These are phyloP conservation scores for Tulasnella sp. DNA, from an alignment of 768 basidiomycete genomes.

Conservation along the genomic window DNA sequence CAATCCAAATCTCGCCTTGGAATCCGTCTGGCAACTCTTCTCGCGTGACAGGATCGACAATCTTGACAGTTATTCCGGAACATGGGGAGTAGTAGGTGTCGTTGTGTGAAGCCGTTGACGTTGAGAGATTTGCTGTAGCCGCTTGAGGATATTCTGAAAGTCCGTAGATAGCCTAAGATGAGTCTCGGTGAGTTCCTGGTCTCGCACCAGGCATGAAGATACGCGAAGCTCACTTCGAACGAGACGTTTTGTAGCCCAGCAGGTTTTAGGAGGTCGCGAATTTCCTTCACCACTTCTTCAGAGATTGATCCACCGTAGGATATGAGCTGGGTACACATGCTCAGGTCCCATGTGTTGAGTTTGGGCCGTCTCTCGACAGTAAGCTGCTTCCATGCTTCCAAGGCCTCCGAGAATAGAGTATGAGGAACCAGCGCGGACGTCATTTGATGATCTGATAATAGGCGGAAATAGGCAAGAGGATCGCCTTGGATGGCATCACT, in stretches of 20 bases:
- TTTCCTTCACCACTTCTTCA: background rate
- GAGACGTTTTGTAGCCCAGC: background rate
- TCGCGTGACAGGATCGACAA: constrained; percentile 16
- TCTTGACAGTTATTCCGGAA: constrained; percentile 16
- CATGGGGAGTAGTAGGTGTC: background rate
- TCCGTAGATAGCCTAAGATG: background rate
- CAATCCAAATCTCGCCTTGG: constrained; percentile 25
- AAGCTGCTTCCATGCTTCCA: constrained; percentile 14
- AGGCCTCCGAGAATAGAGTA: background rate
- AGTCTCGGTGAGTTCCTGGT: background rate
- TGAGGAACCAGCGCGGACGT: background rate
- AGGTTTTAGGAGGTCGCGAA: background rate
- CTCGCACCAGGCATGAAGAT: background rate
- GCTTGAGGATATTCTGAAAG: background rate
- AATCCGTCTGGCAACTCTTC: constrained; percentile 15
- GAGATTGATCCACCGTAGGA: constrained; percentile 5
- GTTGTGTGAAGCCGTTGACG: background rate
- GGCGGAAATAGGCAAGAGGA: background rate
- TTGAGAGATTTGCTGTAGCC: background rate
- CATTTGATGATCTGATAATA: constrained; percentile 10
- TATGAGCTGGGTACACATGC: constrained; percentile 9
- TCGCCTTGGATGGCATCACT: background rate
- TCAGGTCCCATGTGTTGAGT: constrained; percentile 1
- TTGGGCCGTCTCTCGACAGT: background rate
- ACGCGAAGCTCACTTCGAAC: background rate